Evolutionary conservation across 345 rosid genomes (phyloP), one percentile per base, ranked within the genome.

Genomic region (Pistacia vera): DNA sequence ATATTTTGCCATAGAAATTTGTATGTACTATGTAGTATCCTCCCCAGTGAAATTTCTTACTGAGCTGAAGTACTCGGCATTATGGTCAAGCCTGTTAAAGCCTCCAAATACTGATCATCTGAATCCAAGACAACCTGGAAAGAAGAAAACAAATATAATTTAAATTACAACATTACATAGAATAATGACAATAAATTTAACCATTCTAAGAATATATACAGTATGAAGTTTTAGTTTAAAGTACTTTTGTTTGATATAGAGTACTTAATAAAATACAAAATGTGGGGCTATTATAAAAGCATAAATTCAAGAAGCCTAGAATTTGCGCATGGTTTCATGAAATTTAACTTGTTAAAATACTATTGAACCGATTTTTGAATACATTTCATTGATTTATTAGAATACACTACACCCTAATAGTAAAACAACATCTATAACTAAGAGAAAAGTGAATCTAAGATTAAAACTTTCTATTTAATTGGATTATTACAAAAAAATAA

Each of bases 101-200:
- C 98, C 99, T 80, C 96, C 99, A 71, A 95, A 95, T 64, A 78
- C 33, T 88, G 44, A 74, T 86, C 84, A 81, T 95, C 99, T 10
- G 96, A 90, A 78, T 95, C 97, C 88, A 95, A 80, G 73, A 85
- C 97, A 63, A 92, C 86, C 92, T 95, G 84, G 60, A 72, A 28
- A 61, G 73, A 35, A 35, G 10, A 69, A 46, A n/a, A 44, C 44
- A 30, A 68, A 62, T 17, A 61, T 33, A 44, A 20, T 17, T 22
- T 7, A 44, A 61, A 61, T 35, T 4, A 12, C 18, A 51, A 18
- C 46, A 33, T 63, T 18, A 5, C 1, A 28, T 14, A 48, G 11
- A 17, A 30, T 17, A 13, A 5, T 41, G 41, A 71, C 1, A 36
- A 38, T 25, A 36, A 10, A 49, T 8, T 52, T 3, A 8, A 11